Base-by-base conservation (phyloP, 1,284 basidiomycete species). In the Sporisorium iseilematis-ciliati region DNA sequence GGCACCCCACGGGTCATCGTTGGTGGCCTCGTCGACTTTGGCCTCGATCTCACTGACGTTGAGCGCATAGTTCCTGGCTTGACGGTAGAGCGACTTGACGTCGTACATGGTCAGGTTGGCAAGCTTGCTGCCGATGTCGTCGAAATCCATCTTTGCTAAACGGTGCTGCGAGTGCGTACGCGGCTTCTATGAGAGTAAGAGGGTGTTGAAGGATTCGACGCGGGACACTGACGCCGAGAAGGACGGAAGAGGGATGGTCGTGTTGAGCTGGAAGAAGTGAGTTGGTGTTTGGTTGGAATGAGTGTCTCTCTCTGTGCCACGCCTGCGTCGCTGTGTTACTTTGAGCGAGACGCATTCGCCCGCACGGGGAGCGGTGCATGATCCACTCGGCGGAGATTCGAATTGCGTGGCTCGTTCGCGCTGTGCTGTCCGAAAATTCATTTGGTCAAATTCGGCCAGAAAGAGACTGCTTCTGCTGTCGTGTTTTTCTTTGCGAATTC, bases 1-100 rank as follows among this genome's bases (percentile, higher is more conserved):
- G 72, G 97, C 96, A 26, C 97, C 96, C 95, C 96, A 99, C 61
- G 96, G 91, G 77, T 99, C 97, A 83, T 98, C 95, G 81, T 97
- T 99, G 8, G 97, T 99, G 3, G 97, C 96, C 77, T 99, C 97
- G 79, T 91, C 89, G 31, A 99, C 96, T 87, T 98, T 98, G 18
- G 92, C 93, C 86, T 99, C 97, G 90, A 94, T 97, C 87, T 98
- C 96, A 77, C 92, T 93, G 68, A 97, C 89, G 87, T 98, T 98
- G 78, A 98, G 89, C 18, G 97, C 95, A 75, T 85, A 85, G 57
- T 85, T 85, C 29, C 77, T 79, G 6, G 84, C 84, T 52, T 76
- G 70, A 46, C 77, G 79, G 55, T 82, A 84, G 25, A 80, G 57
- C 51, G 77, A 75, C 69, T 83, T 83, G 66, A 84, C 67, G 58